Evolutionary conservation across 2,329 filamentous ascomycete species (phyloP).

Genomic region (Xylaria arbuscula): DNA sequence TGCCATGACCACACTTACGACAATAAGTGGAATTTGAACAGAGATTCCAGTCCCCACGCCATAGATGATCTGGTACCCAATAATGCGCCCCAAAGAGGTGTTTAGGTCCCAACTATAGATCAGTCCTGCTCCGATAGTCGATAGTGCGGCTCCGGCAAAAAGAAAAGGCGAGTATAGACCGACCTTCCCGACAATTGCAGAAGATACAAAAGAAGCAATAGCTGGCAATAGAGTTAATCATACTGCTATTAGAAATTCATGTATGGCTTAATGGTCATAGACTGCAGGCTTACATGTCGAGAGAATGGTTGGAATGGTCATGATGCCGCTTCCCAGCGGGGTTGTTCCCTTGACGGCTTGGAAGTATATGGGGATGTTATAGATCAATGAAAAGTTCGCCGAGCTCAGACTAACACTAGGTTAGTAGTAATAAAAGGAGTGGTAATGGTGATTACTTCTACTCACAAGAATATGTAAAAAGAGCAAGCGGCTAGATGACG

Average conservation of each 20-base stretch:
- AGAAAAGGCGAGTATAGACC: conserved; percentile 50
- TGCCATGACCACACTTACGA: conserved; percentile 43
- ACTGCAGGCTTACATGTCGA: conserved; percentile 27
- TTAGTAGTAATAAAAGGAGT: background rate
- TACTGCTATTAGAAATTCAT: background rate
- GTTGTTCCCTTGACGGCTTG: conserved; percentile 52
- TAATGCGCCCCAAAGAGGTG: conserved; percentile 51
- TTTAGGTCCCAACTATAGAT: conserved; percentile 48
- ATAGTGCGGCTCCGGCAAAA: conserved; percentile 52
- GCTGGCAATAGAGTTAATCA: background rate
- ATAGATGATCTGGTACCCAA: conserved; percentile 54
- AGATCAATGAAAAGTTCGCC: conserved; percentile 39
- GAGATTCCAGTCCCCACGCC: conserved; percentile 50
- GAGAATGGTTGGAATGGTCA: conserved; percentile 53
- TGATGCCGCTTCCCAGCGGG: conserved; percentile 50
- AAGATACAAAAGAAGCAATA: background rate
- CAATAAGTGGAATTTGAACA: conserved; percentile 54
- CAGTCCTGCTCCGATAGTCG: conserved; percentile 49
- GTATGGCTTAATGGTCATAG: background rate
- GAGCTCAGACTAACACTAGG: background rate
- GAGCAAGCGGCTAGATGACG: conserved; percentile 13
- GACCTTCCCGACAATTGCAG: conserved; percentile 41
- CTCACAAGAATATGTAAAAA: conserved; percentile 26
- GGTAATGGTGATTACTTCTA: background rate
- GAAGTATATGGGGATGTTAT: conserved; percentile 57